Conservation (phyloP, 2,329 filamentous ascomycete species). For the Monilinia aucupariae region DNA sequence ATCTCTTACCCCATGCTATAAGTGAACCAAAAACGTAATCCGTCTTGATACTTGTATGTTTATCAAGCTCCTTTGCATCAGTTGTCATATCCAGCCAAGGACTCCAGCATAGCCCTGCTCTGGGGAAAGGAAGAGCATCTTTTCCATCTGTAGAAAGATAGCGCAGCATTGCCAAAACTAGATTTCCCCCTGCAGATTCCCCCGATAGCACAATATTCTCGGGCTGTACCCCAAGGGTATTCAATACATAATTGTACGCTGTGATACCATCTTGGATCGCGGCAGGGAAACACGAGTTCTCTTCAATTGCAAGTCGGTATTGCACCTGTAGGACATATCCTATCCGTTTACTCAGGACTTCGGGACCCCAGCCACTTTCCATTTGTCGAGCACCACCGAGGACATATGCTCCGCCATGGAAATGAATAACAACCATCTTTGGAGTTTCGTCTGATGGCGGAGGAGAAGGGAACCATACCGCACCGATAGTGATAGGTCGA, state of each 20-base stretch:
- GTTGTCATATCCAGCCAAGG: neutral
- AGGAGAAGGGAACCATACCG: slow-evolving; percentile 30
- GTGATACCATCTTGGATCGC: slow-evolving; percentile 46
- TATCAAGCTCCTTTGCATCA: neutral
- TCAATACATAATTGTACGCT: neutral
- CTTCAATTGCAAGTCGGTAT: slow-evolving; percentile 44
- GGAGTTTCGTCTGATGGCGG: neutral
- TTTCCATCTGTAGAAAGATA: slow-evolving; percentile 1
- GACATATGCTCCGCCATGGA: slow-evolving; percentile 46
- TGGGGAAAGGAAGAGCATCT: neutral
- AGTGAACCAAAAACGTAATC: slow-evolving; percentile 1
- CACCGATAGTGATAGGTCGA: slow-evolving; percentile 17
- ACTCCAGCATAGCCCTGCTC: slow-evolving; percentile 1
- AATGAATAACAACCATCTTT: slow-evolving; percentile 39
- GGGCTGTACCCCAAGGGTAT: neutral
- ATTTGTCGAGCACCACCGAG: slow-evolving; percentile 37
- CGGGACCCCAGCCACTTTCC: slow-evolving; percentile 31
- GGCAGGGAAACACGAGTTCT: slow-evolving; percentile 43
- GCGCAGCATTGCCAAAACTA: neutral
- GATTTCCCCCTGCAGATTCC: neutral
- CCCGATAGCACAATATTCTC: neutral
- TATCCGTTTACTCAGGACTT: slow-evolving; percentile 36
- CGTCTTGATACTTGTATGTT: neutral
- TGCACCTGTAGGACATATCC: slow-evolving; percentile 40
- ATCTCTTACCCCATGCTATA: neutral